phyloP scores from a whole-genome alignment of 192 early-diverging fungal species.

The Entomortierella beljakovae region DNA sequence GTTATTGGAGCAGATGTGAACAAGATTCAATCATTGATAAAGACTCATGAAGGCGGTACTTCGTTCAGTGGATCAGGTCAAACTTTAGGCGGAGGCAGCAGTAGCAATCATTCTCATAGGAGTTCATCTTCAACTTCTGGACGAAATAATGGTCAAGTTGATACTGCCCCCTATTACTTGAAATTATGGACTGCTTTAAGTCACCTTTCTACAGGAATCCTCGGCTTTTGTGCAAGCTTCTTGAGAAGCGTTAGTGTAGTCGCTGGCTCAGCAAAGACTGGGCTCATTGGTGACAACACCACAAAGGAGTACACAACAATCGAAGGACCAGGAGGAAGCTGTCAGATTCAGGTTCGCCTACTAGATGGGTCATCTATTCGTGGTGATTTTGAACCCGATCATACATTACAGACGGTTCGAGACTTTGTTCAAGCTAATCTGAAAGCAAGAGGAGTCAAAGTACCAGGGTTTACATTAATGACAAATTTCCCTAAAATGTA shows the following conservation, averaged over 20 bases:
- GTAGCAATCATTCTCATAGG: background rate
- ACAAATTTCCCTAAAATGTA: slow-evolving; percentile 47
- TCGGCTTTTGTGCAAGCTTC: slow-evolving; percentile 11
- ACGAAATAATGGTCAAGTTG: slow-evolving; percentile 1
- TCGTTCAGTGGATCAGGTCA: slow-evolving; percentile 47
- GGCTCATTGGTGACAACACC: slow-evolving; percentile 26
- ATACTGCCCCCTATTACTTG: slow-evolving; percentile 32
- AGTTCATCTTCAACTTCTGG: background rate
- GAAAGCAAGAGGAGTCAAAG: slow-evolving; percentile 33
- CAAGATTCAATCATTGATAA: slow-evolving; percentile 43
- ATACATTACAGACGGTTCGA: slow-evolving; percentile 24
- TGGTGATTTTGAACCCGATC: slow-evolving; percentile 41
- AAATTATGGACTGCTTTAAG: slow-evolving; percentile 32
- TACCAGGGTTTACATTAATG: slow-evolving; percentile 37
- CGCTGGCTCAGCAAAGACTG: slow-evolving; percentile 37
- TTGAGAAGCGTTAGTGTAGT: slow-evolving; percentile 15
- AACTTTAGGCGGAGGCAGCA: slow-evolving; percentile 27
- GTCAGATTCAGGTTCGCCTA: slow-evolving; percentile 46
- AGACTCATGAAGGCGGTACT: slow-evolving; percentile 35
- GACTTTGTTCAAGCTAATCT: slow-evolving; percentile 47
- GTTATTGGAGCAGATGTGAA: slow-evolving; percentile 37
- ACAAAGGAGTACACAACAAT: slow-evolving; percentile 16
- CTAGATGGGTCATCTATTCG: slow-evolving; percentile 38
- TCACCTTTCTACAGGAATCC: slow-evolving; percentile 33
- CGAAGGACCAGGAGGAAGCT: slow-evolving; percentile 42